Conservation (phyloP, 139 green algal species). For the Coelastrella sp. region DNA sequence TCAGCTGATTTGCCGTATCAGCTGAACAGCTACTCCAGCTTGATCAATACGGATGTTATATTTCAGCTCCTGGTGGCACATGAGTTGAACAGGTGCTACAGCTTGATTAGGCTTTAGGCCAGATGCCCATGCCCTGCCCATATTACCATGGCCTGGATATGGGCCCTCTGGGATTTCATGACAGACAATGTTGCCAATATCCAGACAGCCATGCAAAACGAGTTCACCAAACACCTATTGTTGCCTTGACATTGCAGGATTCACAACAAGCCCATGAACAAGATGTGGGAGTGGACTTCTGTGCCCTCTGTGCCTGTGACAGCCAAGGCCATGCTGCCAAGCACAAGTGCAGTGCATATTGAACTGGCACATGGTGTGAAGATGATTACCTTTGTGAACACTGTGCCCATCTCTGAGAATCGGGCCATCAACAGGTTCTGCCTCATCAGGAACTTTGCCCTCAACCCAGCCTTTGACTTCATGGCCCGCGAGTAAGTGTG, state of each 20-base stretch:
- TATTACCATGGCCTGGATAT: too few relatives aligned
- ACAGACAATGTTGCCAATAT: too few relatives aligned
- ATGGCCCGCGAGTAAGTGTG: conserved; percentile 61
- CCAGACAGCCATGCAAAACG: too few relatives aligned
- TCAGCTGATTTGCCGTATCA: too few relatives aligned
- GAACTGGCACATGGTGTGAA: conserved; percentile 63
- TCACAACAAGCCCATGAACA: conserved; percentile 88
- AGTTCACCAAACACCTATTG: too few relatives aligned
- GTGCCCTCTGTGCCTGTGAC: conserved; percentile 74
- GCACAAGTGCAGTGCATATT: conserved; percentile 84
- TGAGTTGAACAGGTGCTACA: too few relatives aligned
- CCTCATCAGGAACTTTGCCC: conserved; percentile 79
- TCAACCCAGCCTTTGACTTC: conserved; percentile 66
- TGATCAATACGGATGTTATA: too few relatives aligned
- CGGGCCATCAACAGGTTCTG: conserved; percentile 83
- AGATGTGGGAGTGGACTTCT: conserved; percentile 75
- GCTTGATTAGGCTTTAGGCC: too few relatives aligned
- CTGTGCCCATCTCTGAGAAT: conserved; percentile 74
- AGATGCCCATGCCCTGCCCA: too few relatives aligned
- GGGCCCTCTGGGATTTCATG: too few relatives aligned
- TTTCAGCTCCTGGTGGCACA: too few relatives aligned
- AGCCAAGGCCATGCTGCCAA: conserved; percentile 78
- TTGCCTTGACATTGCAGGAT: conserved; percentile 50
- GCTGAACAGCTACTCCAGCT: too few relatives aligned
- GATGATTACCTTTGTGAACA: conserved; percentile 73